Base-by-base conservation (phyloP, 192 early-diverging fungal genomes). In the Coemansia asiatica region DNA sequence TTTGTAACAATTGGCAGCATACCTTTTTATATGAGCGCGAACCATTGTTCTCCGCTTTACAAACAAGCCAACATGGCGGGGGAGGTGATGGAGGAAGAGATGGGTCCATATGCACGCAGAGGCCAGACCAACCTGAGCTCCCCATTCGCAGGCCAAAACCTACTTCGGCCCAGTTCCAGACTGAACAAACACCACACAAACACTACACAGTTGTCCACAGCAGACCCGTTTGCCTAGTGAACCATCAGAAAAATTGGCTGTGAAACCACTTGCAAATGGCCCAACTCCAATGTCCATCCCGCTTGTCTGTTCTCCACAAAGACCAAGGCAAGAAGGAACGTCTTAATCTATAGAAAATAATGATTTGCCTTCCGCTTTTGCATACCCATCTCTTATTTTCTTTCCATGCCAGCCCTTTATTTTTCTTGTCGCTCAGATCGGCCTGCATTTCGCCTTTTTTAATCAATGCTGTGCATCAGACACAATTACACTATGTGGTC, bases 401-500 rank as follows among this genome's bases (percentile, higher is more conserved):
- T 53, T 53, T 27, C 12, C 26, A 21, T 53, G 21, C 50, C 19
- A 33, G 31, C 31, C 31, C 31, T 33, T 53, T 26, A 19, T 35
- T 59, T 40, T 13, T 59, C 21, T 59, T 59, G 56, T 59, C 56
- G 56, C 56, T 59, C 56, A 59, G 56, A 59, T 59, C 56, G 56
- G 56, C 56, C 56, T 57, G 56, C 56, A 44, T 33, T 33, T 57
- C 56, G 13, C 19, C 35, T 57, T 19, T 44, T 44, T 44, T 44
- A 44, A 44, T 44, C 40, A 44, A 44, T 44, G 40, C 40, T 12
- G 40, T 44, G 40, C 40, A 44, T 5, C 40, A 13, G 40, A 44
- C 40, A 44, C 40, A n/a, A n/a, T n/a, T n/a, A 44, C 40, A 13
- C 12, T 44, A 44, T 44, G 40, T 13, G 40, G 40, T 44, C 40